Percentiles rank a stretch among this genome's conserved stretches.
Evolutionary conservation across 805 yeast genomes (phyloP).

Genomic region (Yamadazyma insecticola): DNA sequence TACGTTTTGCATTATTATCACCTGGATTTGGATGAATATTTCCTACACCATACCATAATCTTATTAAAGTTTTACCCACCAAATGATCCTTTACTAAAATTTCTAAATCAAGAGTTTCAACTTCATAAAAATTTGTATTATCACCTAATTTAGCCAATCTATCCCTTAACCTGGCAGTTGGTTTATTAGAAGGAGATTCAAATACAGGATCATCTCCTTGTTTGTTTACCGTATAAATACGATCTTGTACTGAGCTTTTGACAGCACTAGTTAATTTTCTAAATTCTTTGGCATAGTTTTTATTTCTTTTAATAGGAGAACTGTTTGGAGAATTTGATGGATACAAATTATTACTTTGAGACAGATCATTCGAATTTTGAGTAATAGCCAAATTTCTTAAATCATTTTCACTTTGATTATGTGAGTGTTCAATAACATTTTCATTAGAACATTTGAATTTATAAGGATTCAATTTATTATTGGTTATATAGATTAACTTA

Average conservation of each 20-base stretch:
- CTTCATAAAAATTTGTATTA: conserved; percentile 29
- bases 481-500: conserved; percentile 31
- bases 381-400: background rate
- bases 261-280: conserved; percentile 60
- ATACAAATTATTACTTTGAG: background rate
- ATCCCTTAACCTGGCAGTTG: conserved; percentile 22
- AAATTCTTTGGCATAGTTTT: conserved; percentile 38
- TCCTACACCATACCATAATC: conserved; percentile 28
- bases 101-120: conserved; percentile 39
- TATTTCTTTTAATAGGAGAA: conserved; percentile 18
- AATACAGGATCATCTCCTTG: conserved; percentile 14
- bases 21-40: too few species aligned
- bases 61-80: conserved; percentile 27
- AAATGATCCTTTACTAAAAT: conserved; percentile 25
- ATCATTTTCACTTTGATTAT: conserved; percentile 1
- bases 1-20: background rate
- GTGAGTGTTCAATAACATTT: too few species aligned
- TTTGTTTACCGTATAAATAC: conserved; percentile 21
- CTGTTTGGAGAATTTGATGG: background rate
- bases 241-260: conserved; percentile 69
- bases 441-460: background rate
- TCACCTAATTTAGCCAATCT: conserved; percentile 34
- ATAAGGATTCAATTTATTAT: conserved; percentile 25
- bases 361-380: too few species aligned
- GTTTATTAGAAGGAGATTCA: conserved; percentile 7